phyloP scores from a whole-genome alignment of 495 filamentous ascomycete genomes.

The Lineolata rhizophorae region DNA sequence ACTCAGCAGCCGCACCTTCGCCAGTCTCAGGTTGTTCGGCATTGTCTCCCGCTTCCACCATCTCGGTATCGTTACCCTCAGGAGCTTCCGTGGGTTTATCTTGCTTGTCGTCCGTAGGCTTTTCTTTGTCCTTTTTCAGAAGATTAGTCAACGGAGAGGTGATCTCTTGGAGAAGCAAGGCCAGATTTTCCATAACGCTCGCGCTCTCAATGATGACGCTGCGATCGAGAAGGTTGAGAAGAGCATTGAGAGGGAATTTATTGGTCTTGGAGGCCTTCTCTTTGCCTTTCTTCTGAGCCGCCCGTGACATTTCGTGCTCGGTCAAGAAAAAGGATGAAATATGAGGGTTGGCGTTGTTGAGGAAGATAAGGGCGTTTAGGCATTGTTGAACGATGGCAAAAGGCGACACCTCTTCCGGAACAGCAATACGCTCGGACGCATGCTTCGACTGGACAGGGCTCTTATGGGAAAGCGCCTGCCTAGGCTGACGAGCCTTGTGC shows the following conservation, averaged over 20 bases:
- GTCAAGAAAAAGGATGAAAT: conserved; percentile 86
- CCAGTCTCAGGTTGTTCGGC: conserved; percentile 3
- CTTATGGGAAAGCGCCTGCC: conserved; percentile 37
- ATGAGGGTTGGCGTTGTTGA: conserved; percentile 56
- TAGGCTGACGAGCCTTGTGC: conserved; percentile 64
- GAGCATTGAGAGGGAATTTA: conserved; percentile 77
- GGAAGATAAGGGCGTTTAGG: conserved; percentile 53
- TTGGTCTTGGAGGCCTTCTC: conserved; percentile 47
- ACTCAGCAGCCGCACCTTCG: conserved; percentile 6
- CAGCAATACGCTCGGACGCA: conserved; percentile 24
- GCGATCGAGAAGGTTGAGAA: conserved; percentile 72
- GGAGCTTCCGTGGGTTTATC: conserved; percentile 22
- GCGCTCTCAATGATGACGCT: conserved; percentile 89
- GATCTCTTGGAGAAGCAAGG: conserved; percentile 64
- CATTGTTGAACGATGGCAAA: conserved; percentile 93
- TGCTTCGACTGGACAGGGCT: conserved; percentile 40
- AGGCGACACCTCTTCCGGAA: conserved; percentile 57
- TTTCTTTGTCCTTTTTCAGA: conserved; percentile 66
- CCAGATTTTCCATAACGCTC: conserved; percentile 81
- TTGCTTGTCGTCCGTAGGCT: conserved; percentile 30
- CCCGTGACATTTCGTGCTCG: conserved; percentile 66
- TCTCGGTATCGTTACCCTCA: conserved; percentile 3
- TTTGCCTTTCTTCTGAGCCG: conserved; percentile 71
- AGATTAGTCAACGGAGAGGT: conserved; percentile 69
- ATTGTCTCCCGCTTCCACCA: conserved; percentile 4